These are phyloP conservation scores for Tympanopsis confertula DNA, from an alignment of 2,329 filamentous ascomycete species.

Conservation along the genomic window DNA sequence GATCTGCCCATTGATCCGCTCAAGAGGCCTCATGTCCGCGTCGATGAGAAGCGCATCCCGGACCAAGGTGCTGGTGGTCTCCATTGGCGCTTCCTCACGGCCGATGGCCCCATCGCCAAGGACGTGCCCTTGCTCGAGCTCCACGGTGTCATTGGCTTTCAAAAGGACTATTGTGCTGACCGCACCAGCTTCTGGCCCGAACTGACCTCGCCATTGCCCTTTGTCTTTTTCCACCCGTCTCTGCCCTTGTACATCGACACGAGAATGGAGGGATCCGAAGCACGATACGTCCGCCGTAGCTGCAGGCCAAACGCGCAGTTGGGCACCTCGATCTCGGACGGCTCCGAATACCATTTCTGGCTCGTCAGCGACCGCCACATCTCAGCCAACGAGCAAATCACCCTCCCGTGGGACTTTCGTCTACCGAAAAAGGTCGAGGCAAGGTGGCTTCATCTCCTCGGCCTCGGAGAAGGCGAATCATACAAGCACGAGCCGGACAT, in stretches of 20 bases:
- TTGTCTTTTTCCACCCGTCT: conserved; percentile 77
- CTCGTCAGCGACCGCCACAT: conserved; percentile 75
- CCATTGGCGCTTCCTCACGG: conserved; percentile 57
- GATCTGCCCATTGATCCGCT: conserved; percentile 29
- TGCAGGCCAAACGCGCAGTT: conserved; percentile 82
- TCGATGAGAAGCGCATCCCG: conserved; percentile 38
- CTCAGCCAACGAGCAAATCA: conserved; percentile 49
- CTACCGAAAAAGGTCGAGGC: conserved; percentile 40
- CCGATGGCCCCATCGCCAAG: conserved; percentile 38
- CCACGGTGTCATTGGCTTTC: conserved; percentile 64
- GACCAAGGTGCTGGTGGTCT: conserved; percentile 40
- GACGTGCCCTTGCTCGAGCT: conserved; percentile 56
- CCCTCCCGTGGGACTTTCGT: conserved; percentile 56
- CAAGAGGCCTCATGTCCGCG: conserved; percentile 26
- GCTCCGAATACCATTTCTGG: conserved; percentile 81
- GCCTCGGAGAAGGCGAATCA: conserved; percentile 47
- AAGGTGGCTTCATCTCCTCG: conserved; percentile 46
- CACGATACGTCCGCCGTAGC: conserved; percentile 83
- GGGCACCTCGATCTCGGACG: conserved; percentile 72
- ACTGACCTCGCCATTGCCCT: conserved; percentile 53
- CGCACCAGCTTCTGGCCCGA: conserved; percentile 58
- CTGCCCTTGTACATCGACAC: conserved; percentile 91
- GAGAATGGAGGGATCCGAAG: conserved; percentile 69
- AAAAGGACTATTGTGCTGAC: conserved; percentile 60
- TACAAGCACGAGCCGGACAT: conserved; percentile 38